These are phyloP conservation scores for Letharia columbiana DNA, from an alignment of 495 filamentous ascomycete species.

Conservation along the genomic window DNA sequence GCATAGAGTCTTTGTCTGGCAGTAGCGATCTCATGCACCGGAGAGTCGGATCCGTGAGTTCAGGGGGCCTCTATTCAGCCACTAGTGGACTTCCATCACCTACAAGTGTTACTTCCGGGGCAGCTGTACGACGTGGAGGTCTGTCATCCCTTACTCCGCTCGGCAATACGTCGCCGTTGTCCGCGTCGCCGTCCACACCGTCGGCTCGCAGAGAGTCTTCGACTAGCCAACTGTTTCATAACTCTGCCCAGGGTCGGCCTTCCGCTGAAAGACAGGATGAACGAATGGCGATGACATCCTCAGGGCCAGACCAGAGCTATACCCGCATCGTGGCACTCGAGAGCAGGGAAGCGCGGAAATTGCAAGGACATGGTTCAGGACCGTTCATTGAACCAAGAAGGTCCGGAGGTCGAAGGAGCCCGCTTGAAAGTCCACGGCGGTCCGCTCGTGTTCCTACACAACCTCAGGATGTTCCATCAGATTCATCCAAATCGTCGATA, in stretches of 20 bases:
- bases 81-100: slow-evolving; percentile 16
- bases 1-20: background rate
- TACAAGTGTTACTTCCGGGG: slow-evolving; percentile 9
- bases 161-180: slow-evolving; percentile 8
- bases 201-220: slow-evolving; percentile 5
- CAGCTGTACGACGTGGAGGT: slow-evolving; percentile 3
- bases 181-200: slow-evolving; percentile 13
- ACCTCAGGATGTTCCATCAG: slow-evolving; percentile 7
- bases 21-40: background rate
- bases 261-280: slow-evolving; percentile 6
- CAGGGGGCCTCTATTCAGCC: slow-evolving; percentile 9
- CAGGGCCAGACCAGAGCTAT: background rate
- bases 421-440: background rate
- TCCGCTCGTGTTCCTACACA: slow-evolving; percentile 3
- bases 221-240: background rate
- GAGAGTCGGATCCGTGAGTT: slow-evolving; percentile 13
- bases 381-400: background rate
- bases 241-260: background rate
- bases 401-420: background rate
- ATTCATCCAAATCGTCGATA: slow-evolving; percentile 16
- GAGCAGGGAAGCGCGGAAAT: background rate
- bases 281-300: background rate
- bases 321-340: background rate
- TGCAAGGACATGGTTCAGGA: background rate
- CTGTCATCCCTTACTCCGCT: slow-evolving; percentile 9